Evolutionary conservation across 2,329 filamentous ascomycete species (phyloP).

Genomic region (Trichoderma koningii): DNA sequence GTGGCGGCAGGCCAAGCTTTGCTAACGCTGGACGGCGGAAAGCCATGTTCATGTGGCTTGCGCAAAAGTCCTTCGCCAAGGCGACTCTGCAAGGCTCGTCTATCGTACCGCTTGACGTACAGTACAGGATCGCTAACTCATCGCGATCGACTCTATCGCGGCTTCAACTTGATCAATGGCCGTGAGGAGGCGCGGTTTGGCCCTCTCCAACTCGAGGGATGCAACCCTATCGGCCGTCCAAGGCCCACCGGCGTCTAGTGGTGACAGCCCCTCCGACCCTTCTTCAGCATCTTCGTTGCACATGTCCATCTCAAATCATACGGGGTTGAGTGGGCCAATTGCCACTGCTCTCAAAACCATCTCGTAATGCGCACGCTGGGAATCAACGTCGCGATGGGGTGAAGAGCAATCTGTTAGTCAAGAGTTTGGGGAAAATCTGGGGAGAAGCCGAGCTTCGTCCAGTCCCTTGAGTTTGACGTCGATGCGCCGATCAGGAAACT

Average conservation of each 20-base stretch:
- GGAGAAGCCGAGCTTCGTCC: neutral
- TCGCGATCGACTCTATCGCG: constrained; percentile 15
- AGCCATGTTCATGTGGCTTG: constrained; percentile 19
- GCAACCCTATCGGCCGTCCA: constrained; percentile 1
- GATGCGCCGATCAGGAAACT: neutral
- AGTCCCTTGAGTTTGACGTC: neutral
- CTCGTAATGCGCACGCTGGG: constrained; percentile 1
- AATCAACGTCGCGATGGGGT: neutral
- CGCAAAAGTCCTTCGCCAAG: constrained; percentile 20
- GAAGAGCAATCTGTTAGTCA: constrained; percentile 25
- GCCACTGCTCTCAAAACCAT: constrained; percentile 10
- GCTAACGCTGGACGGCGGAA: constrained; percentile 8
- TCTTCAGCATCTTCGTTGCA: neutral
- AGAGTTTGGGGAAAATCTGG: constrained; percentile 26
- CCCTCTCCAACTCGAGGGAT: constrained; percentile 3
- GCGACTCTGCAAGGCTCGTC: neutral
- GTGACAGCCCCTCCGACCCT: neutral
- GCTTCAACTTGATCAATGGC: neutral
- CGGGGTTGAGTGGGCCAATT: constrained; percentile 16
- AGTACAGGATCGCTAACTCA: constrained; percentile 4
- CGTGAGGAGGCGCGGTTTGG: neutral
- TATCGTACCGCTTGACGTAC: neutral
- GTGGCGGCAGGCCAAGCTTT: constrained; percentile 6
- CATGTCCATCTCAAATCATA: constrained; percentile 17
- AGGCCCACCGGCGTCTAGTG: constrained; percentile 6